phyloP scores from a whole-genome alignment of 768 basidiomycete genomes.

The Piloderma croceum region DNA sequence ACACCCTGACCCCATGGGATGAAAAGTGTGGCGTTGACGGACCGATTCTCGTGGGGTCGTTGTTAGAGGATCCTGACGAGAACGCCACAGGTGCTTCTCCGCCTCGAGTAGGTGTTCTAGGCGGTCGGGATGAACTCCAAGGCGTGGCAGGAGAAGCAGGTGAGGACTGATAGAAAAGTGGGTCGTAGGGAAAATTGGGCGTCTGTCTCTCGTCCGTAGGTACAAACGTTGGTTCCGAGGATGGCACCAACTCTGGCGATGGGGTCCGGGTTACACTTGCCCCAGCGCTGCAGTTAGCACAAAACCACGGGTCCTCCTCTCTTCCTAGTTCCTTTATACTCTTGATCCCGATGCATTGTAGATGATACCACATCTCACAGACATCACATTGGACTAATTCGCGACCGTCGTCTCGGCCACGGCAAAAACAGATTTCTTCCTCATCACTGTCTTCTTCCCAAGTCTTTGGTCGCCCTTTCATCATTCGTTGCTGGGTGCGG shows the following conservation, averaged over 20 bases:
- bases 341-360: constrained; percentile 70
- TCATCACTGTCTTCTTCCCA: constrained; percentile 40
- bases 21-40: constrained; percentile 51
- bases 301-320: constrained; percentile 81
- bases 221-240: constrained; percentile 62
- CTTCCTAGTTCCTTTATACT: constrained; percentile 58
- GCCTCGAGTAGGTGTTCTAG: constrained; percentile 46
- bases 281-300: constrained; percentile 54
- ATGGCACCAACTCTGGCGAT: constrained; percentile 27
- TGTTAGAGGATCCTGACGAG: constrained; percentile 38
- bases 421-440: constrained; percentile 60
- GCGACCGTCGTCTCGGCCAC: constrained; percentile 63
- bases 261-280: constrained; percentile 38
- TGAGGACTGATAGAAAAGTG: constrained; percentile 54
- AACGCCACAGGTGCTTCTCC: constrained; percentile 22
- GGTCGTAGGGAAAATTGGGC: constrained; percentile 40
- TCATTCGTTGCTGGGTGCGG: constrained; percentile 37
- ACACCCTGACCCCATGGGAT: constrained; percentile 33
- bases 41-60: constrained; percentile 45
- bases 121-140: constrained; percentile 39
- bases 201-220: constrained; percentile 50
- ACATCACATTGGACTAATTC: constrained; percentile 78
- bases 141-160: constrained; percentile 51
- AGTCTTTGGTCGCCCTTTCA: constrained; percentile 34
- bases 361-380: constrained; percentile 79